Base-by-base conservation (phyloP, 495 filamentous ascomycete species). In the Aspergillus mulundensis region DNA sequence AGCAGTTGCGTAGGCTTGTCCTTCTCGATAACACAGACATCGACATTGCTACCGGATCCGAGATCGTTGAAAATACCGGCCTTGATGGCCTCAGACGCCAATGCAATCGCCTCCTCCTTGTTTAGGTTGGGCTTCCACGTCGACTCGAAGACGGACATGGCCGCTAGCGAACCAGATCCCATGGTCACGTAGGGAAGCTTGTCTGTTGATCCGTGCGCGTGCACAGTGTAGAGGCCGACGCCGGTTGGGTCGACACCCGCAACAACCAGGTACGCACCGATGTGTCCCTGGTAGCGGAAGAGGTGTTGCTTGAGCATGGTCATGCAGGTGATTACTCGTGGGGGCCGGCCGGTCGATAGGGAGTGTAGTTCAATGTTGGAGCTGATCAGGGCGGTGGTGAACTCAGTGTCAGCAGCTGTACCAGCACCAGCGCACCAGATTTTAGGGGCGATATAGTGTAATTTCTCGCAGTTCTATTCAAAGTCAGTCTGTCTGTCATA, bases 371-470 rank as follows among this genome's bases (percentile, higher is more conserved):
- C 95, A 65, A 99, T 85, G 73, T 96, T 93, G 49, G 95, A 99
- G 71, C 90, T 95, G 80, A 99, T 96, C 70, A 99, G 85, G 62
- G 95, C 85, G 48, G 94, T 99, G 58, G 95, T 97, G 81, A 99
- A 99, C 75, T 99, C 94, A 58, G 94, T 99, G 74, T 99, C 95
- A 59, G 95, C 94, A 58, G 94, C 94, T 40, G 94, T 99, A 74
- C 94, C 94, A 56, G 94, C 95, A 63, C 95, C 95, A 14, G 95
- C 95, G 78, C 95, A 99, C 95, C 94, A 99, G 78, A 99, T 99
- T 74, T 97, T 91, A 53, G 95, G 91, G 11, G 94, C 80, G 72
- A 97, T 99, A 81, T 95, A 99, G 77, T 99, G 95, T 48, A 99
- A 84, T 80, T 99, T 99, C 76, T 99, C 90, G 76, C 95, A 99